phyloP scores from a whole-genome alignment of 305 asterid species.

The Solanum hybrid region DNA sequence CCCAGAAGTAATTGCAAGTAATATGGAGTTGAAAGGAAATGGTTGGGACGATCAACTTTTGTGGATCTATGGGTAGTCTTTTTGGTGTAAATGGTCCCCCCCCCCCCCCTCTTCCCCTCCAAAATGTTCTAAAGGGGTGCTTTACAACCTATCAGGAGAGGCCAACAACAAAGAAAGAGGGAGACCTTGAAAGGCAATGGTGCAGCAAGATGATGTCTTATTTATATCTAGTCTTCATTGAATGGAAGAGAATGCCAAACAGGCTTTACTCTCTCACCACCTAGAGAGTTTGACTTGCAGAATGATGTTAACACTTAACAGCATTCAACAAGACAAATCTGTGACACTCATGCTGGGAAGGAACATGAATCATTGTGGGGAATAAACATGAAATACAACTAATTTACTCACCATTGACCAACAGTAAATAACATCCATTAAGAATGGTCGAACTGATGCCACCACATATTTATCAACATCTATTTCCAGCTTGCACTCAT shows the following conservation, averaged over 20 bases:
- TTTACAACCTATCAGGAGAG: neutral
- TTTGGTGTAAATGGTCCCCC: neutral
- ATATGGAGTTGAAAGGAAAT: neutral
- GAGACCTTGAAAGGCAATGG: neutral
- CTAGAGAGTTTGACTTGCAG: neutral
- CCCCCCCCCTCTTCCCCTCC: neutral
- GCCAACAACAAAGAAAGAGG: neutral
- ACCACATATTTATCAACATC: conserved; percentile 95
- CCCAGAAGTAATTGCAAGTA: neutral
- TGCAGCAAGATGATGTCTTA: neutral
- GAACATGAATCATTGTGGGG: neutral
- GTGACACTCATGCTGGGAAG: neutral
- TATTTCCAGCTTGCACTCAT: conserved; percentile 85
- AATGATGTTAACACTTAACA: neutral
- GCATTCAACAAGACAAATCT: neutral
- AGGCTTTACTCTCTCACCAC: neutral
- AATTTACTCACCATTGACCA: conserved; percentile 81
- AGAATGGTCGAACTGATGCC: conserved; percentile 75
- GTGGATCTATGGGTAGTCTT: neutral
- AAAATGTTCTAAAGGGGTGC: neutral
- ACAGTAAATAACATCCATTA: conserved; percentile 96
- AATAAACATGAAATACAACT: neutral
- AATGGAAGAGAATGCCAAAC: conserved; percentile 1
- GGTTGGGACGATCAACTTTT: neutral
- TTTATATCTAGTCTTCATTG: neutral